Evolutionary conservation across 805 yeast genomes (phyloP), one percentile per base, ranked within the genome.

Genomic region (Nakazawaea pomicola): DNA sequence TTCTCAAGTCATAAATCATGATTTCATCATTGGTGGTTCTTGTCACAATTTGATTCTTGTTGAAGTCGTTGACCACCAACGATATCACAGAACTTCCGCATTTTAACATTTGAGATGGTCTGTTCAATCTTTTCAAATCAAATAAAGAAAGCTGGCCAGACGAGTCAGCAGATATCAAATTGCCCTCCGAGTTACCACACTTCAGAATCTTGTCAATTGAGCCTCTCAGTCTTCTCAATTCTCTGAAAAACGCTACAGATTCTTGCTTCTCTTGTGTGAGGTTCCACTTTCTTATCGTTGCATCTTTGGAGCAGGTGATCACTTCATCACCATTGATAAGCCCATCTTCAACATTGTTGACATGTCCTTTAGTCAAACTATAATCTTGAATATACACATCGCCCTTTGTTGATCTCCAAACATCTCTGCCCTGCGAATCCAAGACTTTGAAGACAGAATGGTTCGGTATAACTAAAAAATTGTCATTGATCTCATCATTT

Each of bases 251-350:
- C 36, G 45, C 3, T 46, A 44, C 30, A 30, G 34, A 42, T 49
- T 28, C 41, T 23, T 57, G 61, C 25, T 43, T 46, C 2, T 37
- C 34, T 17, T 42, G 43, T 2, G 6, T 8, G 3, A 43, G 7
- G 41, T 53, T 54, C 61, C 61, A 58, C 3, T 45, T 21, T 41
- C 62, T 49, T 21, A 57, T 47, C 2, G 61, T 55, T 4, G 58
- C 51, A 40, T 58, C 62, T 11, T 33, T 15, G 4, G 51, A 35
- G 4, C 53, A 49, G 1, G 61, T 56, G 11, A 49, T 24, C 5
- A 53, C 38, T 14, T 16, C 18, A n/a, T 37, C 35, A 8, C 19
- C 25, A 15, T 29, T 8, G 10, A 33, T 24, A 12, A 40, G 38
- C 6, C 56, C 56, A 40, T 50, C 55, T 6, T 52, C 53, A 6